These are phyloP conservation scores for Geotrichum macrosporum DNA, from an alignment of 1,139 yeast species.

Conservation along the genomic window DNA sequence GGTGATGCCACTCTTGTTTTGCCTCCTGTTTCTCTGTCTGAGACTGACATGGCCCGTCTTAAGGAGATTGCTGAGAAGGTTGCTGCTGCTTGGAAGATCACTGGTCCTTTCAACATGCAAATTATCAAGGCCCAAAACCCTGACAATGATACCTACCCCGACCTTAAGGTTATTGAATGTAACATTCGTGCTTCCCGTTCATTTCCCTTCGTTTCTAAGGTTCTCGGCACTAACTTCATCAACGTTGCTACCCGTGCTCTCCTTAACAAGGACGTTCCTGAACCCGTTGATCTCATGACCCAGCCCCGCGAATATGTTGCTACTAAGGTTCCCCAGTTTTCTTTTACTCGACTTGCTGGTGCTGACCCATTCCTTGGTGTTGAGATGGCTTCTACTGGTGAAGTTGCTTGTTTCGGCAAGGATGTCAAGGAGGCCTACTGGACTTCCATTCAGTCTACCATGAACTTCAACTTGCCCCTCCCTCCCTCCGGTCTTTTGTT, in stretches of 20 bases:
- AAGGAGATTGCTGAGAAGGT: slow-evolving; percentile 94
- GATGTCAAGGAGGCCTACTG: slow-evolving; percentile 89
- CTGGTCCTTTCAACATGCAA: slow-evolving; percentile 98
- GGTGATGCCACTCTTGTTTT: slow-evolving; percentile 98
- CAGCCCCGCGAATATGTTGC: slow-evolving; percentile 87
- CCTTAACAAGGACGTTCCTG: slow-evolving; percentile 66
- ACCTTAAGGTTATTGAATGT: slow-evolving; percentile 96
- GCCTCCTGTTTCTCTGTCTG: slow-evolving; percentile 84
- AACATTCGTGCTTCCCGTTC: slow-evolving; percentile 98
- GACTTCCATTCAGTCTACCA: slow-evolving; percentile 94
- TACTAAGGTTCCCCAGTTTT: slow-evolving; percentile 95
- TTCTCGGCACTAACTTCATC: slow-evolving; percentile 86
- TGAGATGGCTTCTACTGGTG: slow-evolving; percentile 99
- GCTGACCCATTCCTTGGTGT: slow-evolving; percentile 99
- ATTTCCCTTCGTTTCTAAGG: slow-evolving; percentile 97
- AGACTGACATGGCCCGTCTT: slow-evolving; percentile 82
- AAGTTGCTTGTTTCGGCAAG: slow-evolving; percentile 91
- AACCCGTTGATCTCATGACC: slow-evolving; percentile 83
- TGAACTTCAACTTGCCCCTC: slow-evolving; percentile 90
- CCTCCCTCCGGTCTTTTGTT: slow-evolving; percentile 87
- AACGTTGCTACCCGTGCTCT: slow-evolving; percentile 90
- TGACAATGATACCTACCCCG: slow-evolving; percentile 66
- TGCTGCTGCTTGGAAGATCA: slow-evolving; percentile 85
- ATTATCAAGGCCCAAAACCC: slow-evolving; percentile 73
- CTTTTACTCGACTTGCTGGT: slow-evolving; percentile 96